These are phyloP conservation scores for Chaetoceros tenuissimus DNA, from an alignment of 108 stramenopile genomes.

Conservation along the genomic window DNA sequence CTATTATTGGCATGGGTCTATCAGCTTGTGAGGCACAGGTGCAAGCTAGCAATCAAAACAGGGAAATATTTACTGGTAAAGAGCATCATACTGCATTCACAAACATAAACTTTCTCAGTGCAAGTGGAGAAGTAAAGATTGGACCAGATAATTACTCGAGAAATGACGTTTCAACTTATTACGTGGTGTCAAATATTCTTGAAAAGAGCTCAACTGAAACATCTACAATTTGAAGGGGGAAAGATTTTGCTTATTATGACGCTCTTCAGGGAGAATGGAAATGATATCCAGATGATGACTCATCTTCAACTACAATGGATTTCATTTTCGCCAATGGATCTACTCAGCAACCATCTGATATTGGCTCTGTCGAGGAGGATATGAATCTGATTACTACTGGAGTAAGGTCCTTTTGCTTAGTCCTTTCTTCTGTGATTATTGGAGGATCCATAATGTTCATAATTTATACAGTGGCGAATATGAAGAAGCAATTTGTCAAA, in stretches of 20 bases:
- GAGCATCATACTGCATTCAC: conserved; percentile 1
- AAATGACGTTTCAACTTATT: neutral
- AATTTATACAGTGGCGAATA: neutral
- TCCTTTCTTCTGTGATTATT: neutral
- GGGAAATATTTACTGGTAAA: neutral
- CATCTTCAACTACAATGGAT: neutral
- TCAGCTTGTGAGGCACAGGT: conserved; percentile 2
- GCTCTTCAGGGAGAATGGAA: neutral
- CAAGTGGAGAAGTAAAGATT: neutral
- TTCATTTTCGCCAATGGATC: conserved; percentile 1
- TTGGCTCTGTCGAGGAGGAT: neutral
- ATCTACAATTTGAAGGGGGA: neutral
- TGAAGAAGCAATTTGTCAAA: neutral
- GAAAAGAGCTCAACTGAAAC: neutral
- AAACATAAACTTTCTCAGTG: neutral
- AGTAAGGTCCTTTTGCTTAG: neutral
- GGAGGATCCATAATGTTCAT: neutral
- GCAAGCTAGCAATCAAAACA: neutral
- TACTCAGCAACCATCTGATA: neutral
- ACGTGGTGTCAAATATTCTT: neutral
- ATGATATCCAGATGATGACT: neutral
- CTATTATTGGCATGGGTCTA: conserved; percentile 2
- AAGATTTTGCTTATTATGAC: neutral
- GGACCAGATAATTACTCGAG: conserved; percentile 2
- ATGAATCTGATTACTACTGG: neutral